These are phyloP conservation scores for Herpotrichia juniperi DNA, from an alignment of 2,329 filamentous ascomycete species.

Conservation along the genomic window DNA sequence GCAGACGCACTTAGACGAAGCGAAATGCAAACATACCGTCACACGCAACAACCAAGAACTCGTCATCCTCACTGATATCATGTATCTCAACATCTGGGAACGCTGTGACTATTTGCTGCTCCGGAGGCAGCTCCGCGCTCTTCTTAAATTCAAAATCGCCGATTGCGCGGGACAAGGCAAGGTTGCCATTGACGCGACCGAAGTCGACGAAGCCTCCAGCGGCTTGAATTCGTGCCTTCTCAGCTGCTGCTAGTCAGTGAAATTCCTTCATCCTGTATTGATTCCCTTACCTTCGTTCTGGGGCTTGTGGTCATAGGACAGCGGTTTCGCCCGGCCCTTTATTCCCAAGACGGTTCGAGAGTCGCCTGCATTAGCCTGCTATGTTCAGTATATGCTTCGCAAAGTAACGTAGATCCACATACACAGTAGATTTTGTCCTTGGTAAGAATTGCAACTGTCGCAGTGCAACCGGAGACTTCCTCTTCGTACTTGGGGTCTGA, in stretches of 20 bases:
- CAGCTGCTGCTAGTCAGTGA: slow-evolving; percentile 62
- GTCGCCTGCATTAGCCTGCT: slow-evolving; percentile 92
- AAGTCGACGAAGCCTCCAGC: slow-evolving; percentile 98
- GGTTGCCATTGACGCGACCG: slow-evolving; percentile 96
- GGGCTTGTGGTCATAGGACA: slow-evolving; percentile 99
- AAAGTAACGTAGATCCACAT: slow-evolving; percentile 53
- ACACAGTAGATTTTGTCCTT: slow-evolving; percentile 94
- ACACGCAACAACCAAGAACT: slow-evolving; percentile 67
- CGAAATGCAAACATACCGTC: slow-evolving; percentile 41
- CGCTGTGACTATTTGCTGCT: slow-evolving; percentile 97
- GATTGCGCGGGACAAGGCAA: slow-evolving; percentile 94
- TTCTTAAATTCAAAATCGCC: slow-evolving; percentile 99
- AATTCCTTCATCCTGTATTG: not conserved
- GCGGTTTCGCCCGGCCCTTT: slow-evolving; percentile 94
- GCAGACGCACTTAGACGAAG: slow-evolving; percentile 3
- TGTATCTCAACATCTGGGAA: slow-evolving; percentile 94
- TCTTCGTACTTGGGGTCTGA: slow-evolving; percentile 96
- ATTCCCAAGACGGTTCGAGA: slow-evolving; percentile 94
- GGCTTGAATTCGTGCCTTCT: slow-evolving; percentile 94
- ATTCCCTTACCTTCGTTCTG: slow-evolving; percentile 84
- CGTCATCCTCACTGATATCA: slow-evolving; percentile 89
- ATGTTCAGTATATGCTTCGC: slow-evolving; percentile 20
- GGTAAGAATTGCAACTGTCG: slow-evolving; percentile 87
- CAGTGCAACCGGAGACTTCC: slow-evolving; percentile 97
- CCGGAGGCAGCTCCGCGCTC: slow-evolving; percentile 93